Percentiles rank a stretch among this genome's conserved stretches.
Conservation (phyloP, 108 stramenopile species). For the Epithemia pelagica region DNA sequence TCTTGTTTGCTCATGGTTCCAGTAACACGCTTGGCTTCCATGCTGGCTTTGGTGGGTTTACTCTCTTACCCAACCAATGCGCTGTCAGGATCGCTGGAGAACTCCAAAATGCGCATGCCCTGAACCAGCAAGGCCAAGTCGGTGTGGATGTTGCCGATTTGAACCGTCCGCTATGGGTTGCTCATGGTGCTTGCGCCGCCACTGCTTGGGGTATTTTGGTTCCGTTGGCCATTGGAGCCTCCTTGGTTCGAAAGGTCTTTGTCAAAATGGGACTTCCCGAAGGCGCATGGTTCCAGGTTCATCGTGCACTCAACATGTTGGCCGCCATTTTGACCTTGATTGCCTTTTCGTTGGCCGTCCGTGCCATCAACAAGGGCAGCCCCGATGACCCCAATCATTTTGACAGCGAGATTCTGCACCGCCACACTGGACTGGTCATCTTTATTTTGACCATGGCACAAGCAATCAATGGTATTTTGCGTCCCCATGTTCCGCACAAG, state of each 20-base stretch:
- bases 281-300: slow-evolving; percentile 37
- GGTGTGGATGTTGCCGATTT: neutral
- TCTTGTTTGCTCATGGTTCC: slow-evolving; percentile 41
- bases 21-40: slow-evolving; percentile 33
- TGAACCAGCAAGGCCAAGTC: neutral
- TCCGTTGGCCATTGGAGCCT: slow-evolving; percentile 50
- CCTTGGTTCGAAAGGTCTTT: slow-evolving; percentile 33
- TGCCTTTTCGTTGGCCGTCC: slow-evolving; percentile 33
- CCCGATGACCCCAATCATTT: slow-evolving; percentile 22
- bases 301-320: slow-evolving; percentile 25
- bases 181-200: slow-evolving; percentile 53
- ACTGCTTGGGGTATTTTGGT: slow-evolving; percentile 58
- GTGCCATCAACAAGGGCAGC: slow-evolving; percentile 26
- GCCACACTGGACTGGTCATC: slow-evolving; percentile 29
- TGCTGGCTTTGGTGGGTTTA: slow-evolving; percentile 14
- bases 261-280: slow-evolving; percentile 12
- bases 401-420: slow-evolving; percentile 13
- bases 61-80: neutral
- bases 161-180: slow-evolving; percentile 36
- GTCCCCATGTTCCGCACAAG: slow-evolving; percentile 26
- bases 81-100: neutral
- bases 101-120: neutral
- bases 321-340: slow-evolving; percentile 27
- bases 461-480: slow-evolving; percentile 26
- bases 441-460: slow-evolving; percentile 39